These are phyloP conservation scores for Stereum hirsutum DNA, from an alignment of 1,284 basidiomycete genomes.

Conservation along the genomic window DNA sequence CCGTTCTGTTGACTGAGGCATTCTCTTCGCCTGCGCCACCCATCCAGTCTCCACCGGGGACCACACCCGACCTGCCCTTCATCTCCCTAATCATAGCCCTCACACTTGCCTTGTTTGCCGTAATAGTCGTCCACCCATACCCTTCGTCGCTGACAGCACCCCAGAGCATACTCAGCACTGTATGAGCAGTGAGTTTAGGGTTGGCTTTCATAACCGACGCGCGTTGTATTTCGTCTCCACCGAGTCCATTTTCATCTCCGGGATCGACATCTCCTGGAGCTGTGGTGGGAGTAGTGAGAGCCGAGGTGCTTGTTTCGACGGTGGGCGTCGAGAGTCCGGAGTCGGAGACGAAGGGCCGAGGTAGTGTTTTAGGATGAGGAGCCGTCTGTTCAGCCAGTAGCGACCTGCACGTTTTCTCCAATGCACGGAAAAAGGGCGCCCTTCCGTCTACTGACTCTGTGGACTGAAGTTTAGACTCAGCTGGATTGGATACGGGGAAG, in stretches of 20 bases:
- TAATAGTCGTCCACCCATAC: constrained; percentile 73
- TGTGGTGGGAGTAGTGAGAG: neutral
- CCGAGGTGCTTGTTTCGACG: neutral
- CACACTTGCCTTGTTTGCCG: constrained; percentile 71
- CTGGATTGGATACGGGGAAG: constrained; percentile 24
- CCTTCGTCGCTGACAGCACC: no score
- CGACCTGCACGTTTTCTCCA: constrained; percentile 38
- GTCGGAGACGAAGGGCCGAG: constrained; percentile 4
- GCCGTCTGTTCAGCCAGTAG: constrained; percentile 40
- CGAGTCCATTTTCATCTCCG: constrained; percentile 34
- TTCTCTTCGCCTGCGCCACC: neutral
- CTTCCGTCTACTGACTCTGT: neutral
- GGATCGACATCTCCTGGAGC: neutral
- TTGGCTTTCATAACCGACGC: constrained; percentile 47
- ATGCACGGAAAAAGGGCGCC: constrained; percentile 32
- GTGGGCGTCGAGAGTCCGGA: no score
- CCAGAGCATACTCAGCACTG: constrained; percentile 57
- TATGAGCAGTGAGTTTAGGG: constrained; percentile 56
- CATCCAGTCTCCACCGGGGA: neutral
- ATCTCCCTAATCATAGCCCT: constrained; percentile 62
- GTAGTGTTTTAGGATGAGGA: constrained; percentile 21
- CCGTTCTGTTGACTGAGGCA: neutral
- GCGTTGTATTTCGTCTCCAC: constrained; percentile 34
- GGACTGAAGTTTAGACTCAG: constrained; percentile 1
- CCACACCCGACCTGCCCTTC: constrained; percentile 5